These are phyloP conservation scores for Tricholoma flavovirens DNA, from an alignment of 768 basidiomycete species.

Conservation along the genomic window DNA sequence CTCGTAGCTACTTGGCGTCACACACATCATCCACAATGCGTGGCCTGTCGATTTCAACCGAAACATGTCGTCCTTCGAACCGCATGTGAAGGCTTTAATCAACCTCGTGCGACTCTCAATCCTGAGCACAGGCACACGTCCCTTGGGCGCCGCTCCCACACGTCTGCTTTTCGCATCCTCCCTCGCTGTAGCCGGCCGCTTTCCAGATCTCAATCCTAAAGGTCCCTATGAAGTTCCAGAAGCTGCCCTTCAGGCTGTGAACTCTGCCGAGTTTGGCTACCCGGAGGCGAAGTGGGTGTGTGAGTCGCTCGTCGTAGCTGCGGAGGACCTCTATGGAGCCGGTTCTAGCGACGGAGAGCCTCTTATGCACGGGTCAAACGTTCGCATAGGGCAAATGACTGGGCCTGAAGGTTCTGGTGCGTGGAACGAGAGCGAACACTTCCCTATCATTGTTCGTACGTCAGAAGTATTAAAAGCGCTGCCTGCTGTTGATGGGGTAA, in stretches of 20 bases:
- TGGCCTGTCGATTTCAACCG: conserved; percentile 43
- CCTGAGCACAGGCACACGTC: conserved; percentile 15
- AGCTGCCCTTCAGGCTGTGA: conserved; percentile 20
- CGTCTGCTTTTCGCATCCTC: conserved; percentile 34
- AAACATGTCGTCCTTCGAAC: conserved; percentile 36
- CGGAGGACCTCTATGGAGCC: conserved; percentile 23
- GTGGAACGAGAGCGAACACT: conserved; percentile 33
- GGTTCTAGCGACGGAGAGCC: conserved; percentile 9
- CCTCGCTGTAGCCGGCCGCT: conserved; percentile 29
- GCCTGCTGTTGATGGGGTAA: conserved; percentile 26
- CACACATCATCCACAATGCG: conserved; percentile 31
- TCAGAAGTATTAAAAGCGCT: conserved; percentile 23
- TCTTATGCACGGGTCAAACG: conserved; percentile 20
- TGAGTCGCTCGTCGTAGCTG: conserved; percentile 24
- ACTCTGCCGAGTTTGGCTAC: conserved; percentile 25
- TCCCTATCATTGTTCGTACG: conserved; percentile 29
- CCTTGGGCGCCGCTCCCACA: conserved; percentile 11
- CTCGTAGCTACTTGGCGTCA: conserved; percentile 20
- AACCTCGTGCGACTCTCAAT: conserved; percentile 27
- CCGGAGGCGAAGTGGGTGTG: conserved; percentile 36
- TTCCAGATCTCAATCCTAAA: conserved; percentile 21
- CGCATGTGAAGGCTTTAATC: conserved; percentile 29
- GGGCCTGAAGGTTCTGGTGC: conserved; percentile 30
- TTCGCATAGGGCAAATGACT: conserved; percentile 32
- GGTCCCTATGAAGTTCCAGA: conserved; percentile 28